Conservation (phyloP, 306 rosid genomes). For the Glycine tomentella region DNA sequence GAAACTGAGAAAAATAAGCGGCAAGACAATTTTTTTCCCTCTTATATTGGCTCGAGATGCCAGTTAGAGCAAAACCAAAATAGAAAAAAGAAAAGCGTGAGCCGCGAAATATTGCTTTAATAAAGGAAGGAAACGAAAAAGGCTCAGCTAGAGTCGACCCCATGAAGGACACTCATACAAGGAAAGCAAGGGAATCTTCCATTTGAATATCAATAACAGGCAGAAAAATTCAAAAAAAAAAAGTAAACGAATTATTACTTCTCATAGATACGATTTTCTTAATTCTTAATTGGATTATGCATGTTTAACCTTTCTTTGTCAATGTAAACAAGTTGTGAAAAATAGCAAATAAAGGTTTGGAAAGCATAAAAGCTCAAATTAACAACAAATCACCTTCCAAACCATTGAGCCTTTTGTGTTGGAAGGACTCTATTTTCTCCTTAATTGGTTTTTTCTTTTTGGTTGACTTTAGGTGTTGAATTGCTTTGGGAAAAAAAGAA, state of each 20-base stretch:
- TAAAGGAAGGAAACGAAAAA: constrained; percentile 43
- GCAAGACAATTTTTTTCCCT: constrained; percentile 3
- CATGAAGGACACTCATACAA: constrained; percentile 48
- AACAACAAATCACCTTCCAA: background rate
- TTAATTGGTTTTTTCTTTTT: constrained; percentile 38
- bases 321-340: constrained; percentile 24
- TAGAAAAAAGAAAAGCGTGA: constrained; percentile 22
- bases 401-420: constrained; percentile 6
- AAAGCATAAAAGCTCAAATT: constrained; percentile 37
- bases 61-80: constrained; percentile 46
- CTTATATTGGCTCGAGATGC: constrained; percentile 32
- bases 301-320: constrained; percentile 36
- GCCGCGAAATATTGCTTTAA: constrained; percentile 48
- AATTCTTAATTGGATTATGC: constrained; percentile 22
- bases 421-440: constrained; percentile 35
- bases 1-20: constrained; percentile 28
- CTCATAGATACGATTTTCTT: constrained; percentile 34
- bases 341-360: constrained; percentile 40
- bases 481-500: background rate
- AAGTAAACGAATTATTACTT: constrained; percentile 51
- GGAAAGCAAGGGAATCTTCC: constrained; percentile 60
- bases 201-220: constrained; percentile 46
- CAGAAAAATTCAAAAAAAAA: constrained; percentile 44
- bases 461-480: constrained; percentile 32
- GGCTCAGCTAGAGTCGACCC: constrained; percentile 37